A percentile compares a stretch with the other conserved stretches of the same genome.
Evolutionary conservation across 2,329 filamentous ascomycete genomes (phyloP).

Genomic region (Neoscytalidium dimidiatum): DNA sequence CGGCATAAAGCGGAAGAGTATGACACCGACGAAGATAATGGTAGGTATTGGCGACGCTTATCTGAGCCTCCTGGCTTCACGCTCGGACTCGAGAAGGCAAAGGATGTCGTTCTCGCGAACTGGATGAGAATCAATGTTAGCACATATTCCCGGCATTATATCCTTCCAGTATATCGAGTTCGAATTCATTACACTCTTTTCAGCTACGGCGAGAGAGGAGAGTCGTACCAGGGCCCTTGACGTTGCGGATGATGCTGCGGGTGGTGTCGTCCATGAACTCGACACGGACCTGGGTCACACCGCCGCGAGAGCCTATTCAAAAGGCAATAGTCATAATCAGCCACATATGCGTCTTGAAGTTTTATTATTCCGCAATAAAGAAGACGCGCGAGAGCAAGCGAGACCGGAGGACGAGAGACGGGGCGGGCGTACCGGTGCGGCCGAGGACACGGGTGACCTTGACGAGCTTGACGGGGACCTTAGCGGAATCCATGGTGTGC

Average conservation of each 20-base stretch:
- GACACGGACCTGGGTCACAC: constrained; percentile 99
- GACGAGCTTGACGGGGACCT: constrained; percentile 98
- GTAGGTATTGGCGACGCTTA: constrained; percentile 54
- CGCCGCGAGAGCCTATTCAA: constrained; percentile 86
- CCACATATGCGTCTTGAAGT: neutral
- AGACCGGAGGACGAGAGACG: neutral
- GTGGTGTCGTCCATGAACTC: constrained; percentile 99
- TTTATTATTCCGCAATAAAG: neutral
- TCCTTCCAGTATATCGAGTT: too few relatives aligned
- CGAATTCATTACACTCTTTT: neutral
- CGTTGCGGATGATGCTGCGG: constrained; percentile 99
- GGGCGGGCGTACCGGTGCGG: constrained; percentile 79
- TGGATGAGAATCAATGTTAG: constrained; percentile 28
- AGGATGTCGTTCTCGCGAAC: constrained; percentile 90
- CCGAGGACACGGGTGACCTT: constrained; percentile 97
- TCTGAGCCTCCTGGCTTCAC: constrained; percentile 96
- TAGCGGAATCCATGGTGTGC: constrained; percentile 78
- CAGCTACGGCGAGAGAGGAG: neutral
- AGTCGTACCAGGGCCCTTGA: constrained; percentile 95
- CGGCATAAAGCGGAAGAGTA: neutral
- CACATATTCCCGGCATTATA: neutral
- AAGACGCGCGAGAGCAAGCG: neutral
- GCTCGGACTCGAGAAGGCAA: constrained; percentile 99
- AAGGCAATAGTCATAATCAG: neutral
- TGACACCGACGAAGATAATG: neutral